Percentiles rank a stretch among this genome's conserved stretches.
Evolutionary conservation across 495 filamentous ascomycete genomes (phyloP).

Genomic region (Talaromyces trachyspermus): DNA sequence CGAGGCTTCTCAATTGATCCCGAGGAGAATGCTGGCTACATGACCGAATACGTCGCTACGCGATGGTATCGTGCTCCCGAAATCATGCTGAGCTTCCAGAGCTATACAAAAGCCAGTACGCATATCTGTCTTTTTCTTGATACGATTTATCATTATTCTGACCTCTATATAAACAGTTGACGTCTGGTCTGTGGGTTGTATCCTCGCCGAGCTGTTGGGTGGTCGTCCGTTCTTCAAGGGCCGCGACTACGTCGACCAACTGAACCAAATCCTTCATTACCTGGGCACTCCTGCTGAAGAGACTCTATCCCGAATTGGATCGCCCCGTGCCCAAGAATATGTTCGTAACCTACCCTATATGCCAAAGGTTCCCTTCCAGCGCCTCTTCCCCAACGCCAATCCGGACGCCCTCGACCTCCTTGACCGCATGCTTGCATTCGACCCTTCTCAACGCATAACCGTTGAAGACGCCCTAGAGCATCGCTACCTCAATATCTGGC

Average conservation of each 20-base stretch:
- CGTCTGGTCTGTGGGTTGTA: slow-evolving; percentile 98
- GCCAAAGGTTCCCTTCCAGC: slow-evolving; percentile 82
- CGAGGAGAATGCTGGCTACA: slow-evolving; percentile 97
- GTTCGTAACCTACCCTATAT: slow-evolving; percentile 96
- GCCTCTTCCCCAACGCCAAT: slow-evolving; percentile 90
- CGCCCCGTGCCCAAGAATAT: slow-evolving; percentile 93
- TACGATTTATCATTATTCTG: slow-evolving; percentile 2
- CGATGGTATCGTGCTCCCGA: slow-evolving; percentile 98
- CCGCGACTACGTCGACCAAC: slow-evolving; percentile 96
- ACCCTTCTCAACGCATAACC: slow-evolving; percentile 81
- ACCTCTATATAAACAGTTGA: slow-evolving; percentile 56
- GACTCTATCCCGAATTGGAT: slow-evolving; percentile 89
- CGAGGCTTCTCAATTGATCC: slow-evolving; percentile 94
- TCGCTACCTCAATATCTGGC: slow-evolving; percentile 95
- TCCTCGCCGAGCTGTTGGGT: slow-evolving; percentile 91
- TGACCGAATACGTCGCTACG: slow-evolving; percentile 99
- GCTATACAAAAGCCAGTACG: slow-evolving; percentile 98
- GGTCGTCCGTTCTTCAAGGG: slow-evolving; percentile 99
- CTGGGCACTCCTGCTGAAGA: slow-evolving; percentile 94
- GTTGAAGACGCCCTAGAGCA: slow-evolving; percentile 94
- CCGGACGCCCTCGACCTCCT: slow-evolving; percentile 92
- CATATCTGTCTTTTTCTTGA: slow-evolving; percentile 18
- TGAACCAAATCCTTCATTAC: slow-evolving; percentile 98
- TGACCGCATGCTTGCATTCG: slow-evolving; percentile 94
- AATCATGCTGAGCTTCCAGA: slow-evolving; percentile 99